Conservation (phyloP, 495 filamentous ascomycete genomes). For the Penicillium silybi region DNA sequence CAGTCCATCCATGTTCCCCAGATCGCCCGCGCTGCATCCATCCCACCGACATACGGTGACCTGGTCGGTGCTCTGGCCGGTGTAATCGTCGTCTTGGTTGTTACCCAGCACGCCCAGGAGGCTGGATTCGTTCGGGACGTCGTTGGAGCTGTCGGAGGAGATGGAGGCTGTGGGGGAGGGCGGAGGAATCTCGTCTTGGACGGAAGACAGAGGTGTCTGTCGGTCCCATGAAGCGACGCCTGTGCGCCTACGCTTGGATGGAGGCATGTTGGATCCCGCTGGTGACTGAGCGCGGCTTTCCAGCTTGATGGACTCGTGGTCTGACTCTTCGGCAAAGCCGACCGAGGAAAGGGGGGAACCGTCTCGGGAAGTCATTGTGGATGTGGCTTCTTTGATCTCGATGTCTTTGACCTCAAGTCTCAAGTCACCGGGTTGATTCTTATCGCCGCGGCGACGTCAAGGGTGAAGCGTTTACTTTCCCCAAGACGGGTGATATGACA, state of each 20-base stretch:
- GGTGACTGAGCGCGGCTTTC: constrained; percentile 39
- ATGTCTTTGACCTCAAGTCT: neutral
- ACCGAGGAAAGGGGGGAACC: constrained; percentile 51
- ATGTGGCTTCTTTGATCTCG: neutral
- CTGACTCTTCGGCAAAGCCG: constrained; percentile 45
- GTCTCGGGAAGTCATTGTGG: constrained; percentile 41
- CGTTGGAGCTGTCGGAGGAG: constrained; percentile 83
- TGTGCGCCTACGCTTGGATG: constrained; percentile 50
- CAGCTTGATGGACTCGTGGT: constrained; percentile 46
- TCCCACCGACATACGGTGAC: constrained; percentile 88
- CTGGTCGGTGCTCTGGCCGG: constrained; percentile 72
- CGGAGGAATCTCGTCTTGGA: constrained; percentile 40
- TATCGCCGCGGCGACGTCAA: constrained; percentile 2
- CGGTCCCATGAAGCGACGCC: constrained; percentile 48
- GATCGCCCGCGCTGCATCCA: constrained; percentile 72
- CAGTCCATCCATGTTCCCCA: constrained; percentile 89
- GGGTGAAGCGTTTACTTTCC: neutral
- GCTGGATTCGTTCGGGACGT: constrained; percentile 54
- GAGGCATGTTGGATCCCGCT: constrained; percentile 43
- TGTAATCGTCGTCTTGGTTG: constrained; percentile 70
- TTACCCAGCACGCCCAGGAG: constrained; percentile 45
- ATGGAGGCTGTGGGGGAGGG: constrained; percentile 54
- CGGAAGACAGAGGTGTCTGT: constrained; percentile 45
- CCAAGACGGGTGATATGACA: neutral
- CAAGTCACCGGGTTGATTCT: neutral